phyloP scores from a whole-genome alignment of 495 filamentous ascomycete species.

The Rhizodiscina lignyota region DNA sequence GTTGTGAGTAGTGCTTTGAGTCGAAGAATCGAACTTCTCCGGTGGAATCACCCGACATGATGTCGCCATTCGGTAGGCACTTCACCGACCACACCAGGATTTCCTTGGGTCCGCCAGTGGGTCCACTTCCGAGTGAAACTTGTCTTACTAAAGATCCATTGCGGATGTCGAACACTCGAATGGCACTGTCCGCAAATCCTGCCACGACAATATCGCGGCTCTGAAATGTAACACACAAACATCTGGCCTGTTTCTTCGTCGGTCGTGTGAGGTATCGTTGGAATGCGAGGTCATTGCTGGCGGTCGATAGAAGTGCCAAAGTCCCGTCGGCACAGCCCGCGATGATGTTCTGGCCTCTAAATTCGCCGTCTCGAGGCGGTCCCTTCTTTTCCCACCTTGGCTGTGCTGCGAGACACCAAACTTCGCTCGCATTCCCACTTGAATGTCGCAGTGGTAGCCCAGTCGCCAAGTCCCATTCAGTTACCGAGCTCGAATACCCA shows the following conservation, averaged over 20 bases:
- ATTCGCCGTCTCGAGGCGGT: conserved; percentile 28
- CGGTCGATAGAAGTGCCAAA: conserved; percentile 70
- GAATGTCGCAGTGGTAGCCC: conserved; percentile 63
- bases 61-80: conserved; percentile 67
- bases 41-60: conserved; percentile 88
- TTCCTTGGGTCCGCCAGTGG: conserved; percentile 59
- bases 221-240: conserved; percentile 81
- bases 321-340: conserved; percentile 87
- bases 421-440: conserved; percentile 84
- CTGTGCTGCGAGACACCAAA: conserved; percentile 92
- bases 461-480: conserved; percentile 81
- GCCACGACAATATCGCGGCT: conserved; percentile 66
- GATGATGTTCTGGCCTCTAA: conserved; percentile 52
- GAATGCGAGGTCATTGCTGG: conserved; percentile 61
- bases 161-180: conserved; percentile 76
- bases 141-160: conserved; percentile 54
- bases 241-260: conserved; percentile 64
- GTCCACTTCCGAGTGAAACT: conserved; percentile 70
- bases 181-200: conserved; percentile 82
- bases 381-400: conserved; percentile 35
- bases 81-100: conserved; percentile 88
- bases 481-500: conserved; percentile 79
- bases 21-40: conserved; percentile 90
- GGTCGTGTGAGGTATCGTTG: conserved; percentile 50
- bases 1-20: conserved; percentile 71